These are phyloP conservation scores for Zostera marina DNA, from an alignment of 116 monocot species.

Conservation along the genomic window DNA sequence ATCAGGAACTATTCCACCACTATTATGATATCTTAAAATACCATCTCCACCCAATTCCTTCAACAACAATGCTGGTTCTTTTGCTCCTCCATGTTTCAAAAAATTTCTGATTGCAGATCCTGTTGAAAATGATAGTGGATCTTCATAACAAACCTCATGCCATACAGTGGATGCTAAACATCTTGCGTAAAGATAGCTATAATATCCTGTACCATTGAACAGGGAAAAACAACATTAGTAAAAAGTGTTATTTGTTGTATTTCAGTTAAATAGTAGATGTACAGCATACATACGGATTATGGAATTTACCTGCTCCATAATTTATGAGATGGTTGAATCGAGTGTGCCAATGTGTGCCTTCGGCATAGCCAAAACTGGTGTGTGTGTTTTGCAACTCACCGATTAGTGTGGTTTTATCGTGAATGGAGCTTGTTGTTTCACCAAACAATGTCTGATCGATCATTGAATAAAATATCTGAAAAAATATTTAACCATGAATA, in stretches of 20 bases:
- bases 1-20: conserved; percentile 56
- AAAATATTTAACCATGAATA: background rate
- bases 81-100: conserved; percentile 59
- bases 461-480: conserved; percentile 70
- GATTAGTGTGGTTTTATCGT: conserved; percentile 33
- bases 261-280: background rate
- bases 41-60: conserved; percentile 41
- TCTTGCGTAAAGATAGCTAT: conserved; percentile 87
- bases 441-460: conserved; percentile 65
- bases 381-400: conserved; percentile 53
- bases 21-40: conserved; percentile 27
- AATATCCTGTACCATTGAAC: conserved; percentile 40
- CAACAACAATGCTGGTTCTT: conserved; percentile 48
- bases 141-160: conserved; percentile 55
- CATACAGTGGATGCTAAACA: conserved; percentile 88
- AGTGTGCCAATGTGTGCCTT: conserved; percentile 86
- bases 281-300: background rate
- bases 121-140: conserved; percentile 49
- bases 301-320: conserved; percentile 71
- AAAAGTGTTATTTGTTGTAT: background rate
- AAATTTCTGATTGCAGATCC: conserved; percentile 62
- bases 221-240: too few species aligned
- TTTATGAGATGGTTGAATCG: conserved; percentile 81
- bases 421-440: conserved; percentile 23
- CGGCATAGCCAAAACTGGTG: conserved; percentile 65